These are phyloP conservation scores for Neopestalotiopsis clavispora DNA, from an alignment of 2,329 filamentous ascomycete genomes.

Conservation along the genomic window DNA sequence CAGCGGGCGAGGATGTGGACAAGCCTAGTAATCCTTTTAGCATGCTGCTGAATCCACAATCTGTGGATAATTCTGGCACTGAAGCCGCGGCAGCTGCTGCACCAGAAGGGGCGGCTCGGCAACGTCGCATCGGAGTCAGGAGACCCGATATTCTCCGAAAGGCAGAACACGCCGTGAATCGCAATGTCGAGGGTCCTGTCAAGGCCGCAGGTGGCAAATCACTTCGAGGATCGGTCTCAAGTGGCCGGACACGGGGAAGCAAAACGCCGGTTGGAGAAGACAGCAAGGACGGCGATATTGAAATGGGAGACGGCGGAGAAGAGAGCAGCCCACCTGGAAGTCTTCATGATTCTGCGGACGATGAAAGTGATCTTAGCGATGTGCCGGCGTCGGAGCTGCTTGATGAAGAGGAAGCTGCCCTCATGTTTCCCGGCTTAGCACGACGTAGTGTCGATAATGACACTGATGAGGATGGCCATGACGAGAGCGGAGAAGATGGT, in stretches of 20 bases:
- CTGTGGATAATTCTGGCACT: slow-evolving; percentile 42
- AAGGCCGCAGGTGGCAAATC: slow-evolving; percentile 51
- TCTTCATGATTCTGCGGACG: slow-evolving; percentile 68
- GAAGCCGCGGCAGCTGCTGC: slow-evolving; percentile 38
- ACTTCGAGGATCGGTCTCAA: slow-evolving; percentile 55
- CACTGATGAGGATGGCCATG: slow-evolving; percentile 17
- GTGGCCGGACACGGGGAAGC: slow-evolving; percentile 48
- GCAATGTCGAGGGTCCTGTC: slow-evolving; percentile 52
- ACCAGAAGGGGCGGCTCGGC: slow-evolving; percentile 42
- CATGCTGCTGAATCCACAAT: slow-evolving; percentile 48
- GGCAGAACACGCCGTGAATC: slow-evolving; percentile 62
- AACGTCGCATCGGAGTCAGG: slow-evolving; percentile 52
- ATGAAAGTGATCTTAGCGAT: slow-evolving; percentile 73
- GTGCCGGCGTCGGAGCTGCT: slow-evolving; percentile 65
- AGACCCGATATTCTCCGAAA: slow-evolving; percentile 64
- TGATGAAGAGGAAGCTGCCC: slow-evolving; percentile 50
- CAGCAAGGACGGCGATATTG: slow-evolving; percentile 41
- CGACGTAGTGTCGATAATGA: slow-evolving; percentile 37
- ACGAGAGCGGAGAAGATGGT: slow-evolving; percentile 25
- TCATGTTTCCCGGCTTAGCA: slow-evolving; percentile 56
- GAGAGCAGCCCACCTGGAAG: slow-evolving; percentile 61
- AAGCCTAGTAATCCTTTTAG: slow-evolving; percentile 44
- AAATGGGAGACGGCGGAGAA: slow-evolving; percentile 26
- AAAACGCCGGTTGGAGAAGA: slow-evolving; percentile 42
- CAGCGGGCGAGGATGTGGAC: slow-evolving; percentile 43